Conservation (phyloP, 192 early-diverging fungal species). For the Coemansia sp. region DNA sequence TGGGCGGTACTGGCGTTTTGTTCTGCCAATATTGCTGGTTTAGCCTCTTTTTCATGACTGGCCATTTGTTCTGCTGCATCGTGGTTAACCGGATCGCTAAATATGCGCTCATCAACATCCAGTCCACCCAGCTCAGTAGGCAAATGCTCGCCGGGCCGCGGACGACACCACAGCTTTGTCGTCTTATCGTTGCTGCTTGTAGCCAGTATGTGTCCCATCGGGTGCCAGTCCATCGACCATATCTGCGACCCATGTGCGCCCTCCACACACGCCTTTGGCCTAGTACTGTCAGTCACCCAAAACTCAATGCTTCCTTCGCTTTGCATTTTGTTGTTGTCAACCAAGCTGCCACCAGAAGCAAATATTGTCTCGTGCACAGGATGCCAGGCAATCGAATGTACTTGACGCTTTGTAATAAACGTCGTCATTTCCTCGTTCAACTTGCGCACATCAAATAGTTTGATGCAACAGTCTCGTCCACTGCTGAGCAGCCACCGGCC, state of each 20-base stretch:
- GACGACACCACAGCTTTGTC: slow-evolving; percentile 93
- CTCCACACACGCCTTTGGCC: slow-evolving; percentile 58
- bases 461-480: slow-evolving; percentile 85
- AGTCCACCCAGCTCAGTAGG: slow-evolving; percentile 38
- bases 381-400: slow-evolving; percentile 91
- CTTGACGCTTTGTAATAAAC: slow-evolving; percentile 88
- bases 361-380: slow-evolving; percentile 89
- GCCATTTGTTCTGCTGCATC: slow-evolving; percentile 25
- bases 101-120: slow-evolving; percentile 38
- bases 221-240: slow-evolving; percentile 98
- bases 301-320: slow-evolving; percentile 47
- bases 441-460: slow-evolving; percentile 92
- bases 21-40: background rate
- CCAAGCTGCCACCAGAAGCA: slow-evolving; percentile 78
- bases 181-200: slow-evolving; percentile 95
- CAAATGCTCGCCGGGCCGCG: slow-evolving; percentile 73
- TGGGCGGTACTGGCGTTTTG: background rate
- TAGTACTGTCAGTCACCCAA: slow-evolving; percentile 78
- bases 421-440: slow-evolving; percentile 83
- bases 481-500: slow-evolving; percentile 95
- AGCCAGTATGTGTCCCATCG: slow-evolving; percentile 90
- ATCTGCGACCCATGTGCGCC: slow-evolving; percentile 85
- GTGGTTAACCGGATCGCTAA: slow-evolving; percentile 19
- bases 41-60: background rate
- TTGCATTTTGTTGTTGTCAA: slow-evolving; percentile 69